Base-by-base conservation (phyloP, 2,329 filamentous ascomycete species). In the Sphaerulina musiva region DNA sequence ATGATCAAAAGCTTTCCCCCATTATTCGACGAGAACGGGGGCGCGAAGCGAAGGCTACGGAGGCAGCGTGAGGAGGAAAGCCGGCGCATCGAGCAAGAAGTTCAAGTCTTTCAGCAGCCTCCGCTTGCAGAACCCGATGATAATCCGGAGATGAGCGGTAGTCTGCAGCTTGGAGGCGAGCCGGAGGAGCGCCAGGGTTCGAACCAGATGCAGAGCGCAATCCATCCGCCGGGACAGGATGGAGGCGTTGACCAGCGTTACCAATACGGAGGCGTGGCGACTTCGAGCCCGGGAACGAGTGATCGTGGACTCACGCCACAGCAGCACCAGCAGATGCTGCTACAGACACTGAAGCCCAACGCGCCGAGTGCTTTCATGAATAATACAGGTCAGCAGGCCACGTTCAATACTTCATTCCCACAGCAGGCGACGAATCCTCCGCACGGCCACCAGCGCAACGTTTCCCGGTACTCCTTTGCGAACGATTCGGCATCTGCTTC, bases 161-260 rank as follows among this genome's bases (percentile, higher is more conserved):
- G 92, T 68, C 77, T 93, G 54, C 91, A 95, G 55, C 78, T 97
- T 14, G 92, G 92, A 54, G 92, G 92, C 42, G 92, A 97, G 68
- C 92, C 92, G 0, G 92, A 97, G 68, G 89, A 95, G 61, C 79
- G 81, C 6, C 67, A 68, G 58, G 70, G 45, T 79, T 79, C 63
- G 40, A 78, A 80, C 42, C 80, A 81, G 55, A 80, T 57, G 80
- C 48, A 47, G 81, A 83, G 55, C 55, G 82, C 81, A 10, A 83
- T 89, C 6, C 89, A 90, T 64, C 84, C 87, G 2, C 88, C 90
- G 8, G 32, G 55, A 39, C 61, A 61, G 45, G 66, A 69, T 10
- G 63, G 60, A 17, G 52, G 48, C n/a, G 59, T 67, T 1, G 67
- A 69, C 29, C 65, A 64, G 42, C 60, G 62, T 10, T 67, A 66